Base-by-base conservation (phyloP, 2,329 filamentous ascomycete species). In the Alternaria panax region DNA sequence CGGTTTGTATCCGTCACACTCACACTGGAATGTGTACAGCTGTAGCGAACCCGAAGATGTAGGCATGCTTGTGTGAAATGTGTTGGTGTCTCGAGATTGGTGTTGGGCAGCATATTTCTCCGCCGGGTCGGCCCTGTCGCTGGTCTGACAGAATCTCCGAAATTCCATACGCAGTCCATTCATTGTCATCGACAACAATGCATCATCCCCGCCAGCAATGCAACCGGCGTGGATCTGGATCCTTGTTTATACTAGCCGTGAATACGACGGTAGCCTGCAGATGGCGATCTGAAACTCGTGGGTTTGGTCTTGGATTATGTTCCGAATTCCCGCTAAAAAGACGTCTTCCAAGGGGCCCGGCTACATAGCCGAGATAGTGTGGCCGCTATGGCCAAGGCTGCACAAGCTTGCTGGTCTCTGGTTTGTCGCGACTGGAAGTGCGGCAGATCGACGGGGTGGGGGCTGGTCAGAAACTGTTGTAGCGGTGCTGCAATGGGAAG, bases 281-380 rank as follows among this genome's bases (percentile, higher is more conserved):
- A 27, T 43, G 16, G 28, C 14, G 32, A n/a, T 28, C 22, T 50
- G 45, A 42, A 59, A 54, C 52, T 27, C 30, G 22, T 27, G 45
- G 36, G 28, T 40, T 41, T 32, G 45, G 34, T 54, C n/a, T 27
- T 54, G 20, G 11, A 20, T 32, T 53, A 50, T 34, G 48, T 40
- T 48, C 46, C 53, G 53, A 24, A 16, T 41, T 56, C 16, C 38
- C 54, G 36, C 46, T 43, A 56, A 30, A 22, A 20, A 18, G 25
- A 41, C 7, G 40, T n/a, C 28, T 45, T 48, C 32, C 57, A 46
- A 50, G 52, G 53, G 51, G 45, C 41, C 52, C 59, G 59, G 59
- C 48, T 58, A 54, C 50, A 58, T 61, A 58, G 59, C 59, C 59
- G 59, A 54, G 50, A 61, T 61, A 45, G 57, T 60, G 59, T 61